phyloP scores from a whole-genome alignment of 805 yeast species.

The Metschnikowia continentalis region DNA sequence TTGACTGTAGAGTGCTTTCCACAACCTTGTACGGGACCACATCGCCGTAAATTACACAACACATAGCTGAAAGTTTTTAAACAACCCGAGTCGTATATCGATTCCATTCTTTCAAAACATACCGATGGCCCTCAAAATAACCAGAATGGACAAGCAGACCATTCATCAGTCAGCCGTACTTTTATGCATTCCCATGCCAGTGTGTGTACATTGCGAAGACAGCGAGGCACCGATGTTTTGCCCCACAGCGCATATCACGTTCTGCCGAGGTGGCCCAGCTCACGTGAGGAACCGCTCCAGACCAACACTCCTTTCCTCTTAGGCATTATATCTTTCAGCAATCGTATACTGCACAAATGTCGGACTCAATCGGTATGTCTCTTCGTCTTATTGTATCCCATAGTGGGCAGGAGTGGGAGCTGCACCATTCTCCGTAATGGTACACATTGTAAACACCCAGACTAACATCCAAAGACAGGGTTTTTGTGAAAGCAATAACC shows the following conservation, averaged over 20 bases:
- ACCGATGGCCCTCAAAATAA: too few species aligned
- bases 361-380: slow-evolving; percentile 46
- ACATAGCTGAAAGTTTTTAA: too few species aligned
- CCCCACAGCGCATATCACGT: slow-evolving; percentile 4
- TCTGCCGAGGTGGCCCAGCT: slow-evolving; percentile 4
- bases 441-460: neutral
- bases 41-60: too few species aligned
- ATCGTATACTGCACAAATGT: slow-evolving; percentile 26
- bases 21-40: too few species aligned
- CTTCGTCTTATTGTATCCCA: neutral
- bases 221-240: slow-evolving; percentile 3
- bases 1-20: neutral
- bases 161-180: neutral
- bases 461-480: slow-evolving; percentile 51
- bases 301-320: neutral
- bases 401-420: neutral
- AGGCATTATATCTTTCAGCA: neutral
- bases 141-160: neutral
- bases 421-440: neutral
- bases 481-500: slow-evolving; percentile 76
- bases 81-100: too few species aligned
- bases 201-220: neutral
- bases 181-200: neutral
- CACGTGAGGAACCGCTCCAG: neutral
- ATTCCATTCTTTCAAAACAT: too few species aligned